phyloP scores from a whole-genome alignment of 768 basidiomycete species.

The Leucocoprinus leucothites region DNA sequence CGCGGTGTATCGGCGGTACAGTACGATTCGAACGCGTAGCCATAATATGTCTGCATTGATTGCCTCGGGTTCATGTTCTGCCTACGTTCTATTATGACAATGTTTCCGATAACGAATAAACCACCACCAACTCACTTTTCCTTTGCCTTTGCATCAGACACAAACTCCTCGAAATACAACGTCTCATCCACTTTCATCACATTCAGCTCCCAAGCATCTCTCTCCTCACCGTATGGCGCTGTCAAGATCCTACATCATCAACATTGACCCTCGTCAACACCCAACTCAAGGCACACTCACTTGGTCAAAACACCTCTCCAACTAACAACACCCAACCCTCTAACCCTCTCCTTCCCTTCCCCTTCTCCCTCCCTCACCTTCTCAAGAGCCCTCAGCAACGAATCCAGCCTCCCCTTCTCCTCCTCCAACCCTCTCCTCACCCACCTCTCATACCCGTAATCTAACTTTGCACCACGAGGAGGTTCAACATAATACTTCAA shows the following conservation, averaged over 20 bases:
- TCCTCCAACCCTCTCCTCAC: conserved; percentile 50
- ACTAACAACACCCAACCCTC: conserved; percentile 54
- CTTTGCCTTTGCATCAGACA: conserved; percentile 50
- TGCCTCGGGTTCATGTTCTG: conserved; percentile 64
- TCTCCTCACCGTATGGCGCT: conserved; percentile 79
- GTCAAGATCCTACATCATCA: conserved; percentile 57
- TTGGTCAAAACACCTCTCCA: conserved; percentile 89
- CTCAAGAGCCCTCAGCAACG: conserved; percentile 57
- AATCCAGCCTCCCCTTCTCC: conserved; percentile 63
- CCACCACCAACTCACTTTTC: conserved; percentile 66
- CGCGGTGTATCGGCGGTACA: conserved; percentile 57
- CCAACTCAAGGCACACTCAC: conserved; percentile 35
- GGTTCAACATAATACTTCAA: conserved; percentile 71
- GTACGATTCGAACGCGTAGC: conserved; percentile 88
- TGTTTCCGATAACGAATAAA: not conserved
- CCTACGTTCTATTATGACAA: conserved; percentile 33
- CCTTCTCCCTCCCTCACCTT: conserved; percentile 35
- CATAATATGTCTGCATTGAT: conserved; percentile 70
- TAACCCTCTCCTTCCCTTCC: conserved; percentile 18
- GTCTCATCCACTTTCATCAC: conserved; percentile 73
- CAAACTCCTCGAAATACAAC: conserved; percentile 73
- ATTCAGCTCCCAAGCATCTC: conserved; percentile 79
- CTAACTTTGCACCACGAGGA: conserved; percentile 61
- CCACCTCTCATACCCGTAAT: conserved; percentile 75
- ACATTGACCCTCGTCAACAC: not conserved